Evolutionary conservation across 352 stramenopile genomes (phyloP).

Genomic region (Globisporangium cystogenes): DNA sequence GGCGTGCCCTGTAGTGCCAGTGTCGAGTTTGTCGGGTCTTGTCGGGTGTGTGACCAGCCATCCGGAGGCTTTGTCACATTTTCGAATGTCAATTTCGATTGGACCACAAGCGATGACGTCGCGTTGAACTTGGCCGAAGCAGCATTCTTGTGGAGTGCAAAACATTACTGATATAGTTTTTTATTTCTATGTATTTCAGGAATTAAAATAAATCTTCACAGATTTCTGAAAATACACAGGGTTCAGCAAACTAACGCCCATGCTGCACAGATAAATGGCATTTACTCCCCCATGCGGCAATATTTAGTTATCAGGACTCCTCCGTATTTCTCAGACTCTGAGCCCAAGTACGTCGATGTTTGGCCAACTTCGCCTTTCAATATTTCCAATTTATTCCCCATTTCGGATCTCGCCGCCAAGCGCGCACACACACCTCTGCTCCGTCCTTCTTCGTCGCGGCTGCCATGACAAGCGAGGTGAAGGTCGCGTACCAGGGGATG

Average conservation of each 20-base stretch:
- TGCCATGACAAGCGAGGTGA: constrained; percentile 45
- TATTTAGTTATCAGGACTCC: background rate
- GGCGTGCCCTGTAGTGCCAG: no score
- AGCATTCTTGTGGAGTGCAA: background rate
- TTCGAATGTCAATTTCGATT: background rate
- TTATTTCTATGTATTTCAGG: no score
- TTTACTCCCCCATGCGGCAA: background rate
- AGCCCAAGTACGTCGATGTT: background rate
- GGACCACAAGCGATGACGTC: background rate
- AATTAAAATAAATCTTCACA: no score
- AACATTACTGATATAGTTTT: no score
- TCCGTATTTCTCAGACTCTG: no score
- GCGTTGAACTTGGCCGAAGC: background rate
- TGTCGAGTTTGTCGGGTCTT: background rate
- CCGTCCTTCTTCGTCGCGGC: no score
- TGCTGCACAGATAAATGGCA: background rate
- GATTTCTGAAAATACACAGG: background rate
- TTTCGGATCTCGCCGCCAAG: background rate
- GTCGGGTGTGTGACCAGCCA: background rate
- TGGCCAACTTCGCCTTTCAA: no score
- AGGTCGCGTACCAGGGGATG: constrained; percentile 95
- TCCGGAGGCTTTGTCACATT: background rate
- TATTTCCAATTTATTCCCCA: no score
- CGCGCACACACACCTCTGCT: background rate
- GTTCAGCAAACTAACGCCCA: background rate